phyloP scores from a whole-genome alignment of 768 basidiomycete genomes.

The Phlegmacium glaucopus region DNA sequence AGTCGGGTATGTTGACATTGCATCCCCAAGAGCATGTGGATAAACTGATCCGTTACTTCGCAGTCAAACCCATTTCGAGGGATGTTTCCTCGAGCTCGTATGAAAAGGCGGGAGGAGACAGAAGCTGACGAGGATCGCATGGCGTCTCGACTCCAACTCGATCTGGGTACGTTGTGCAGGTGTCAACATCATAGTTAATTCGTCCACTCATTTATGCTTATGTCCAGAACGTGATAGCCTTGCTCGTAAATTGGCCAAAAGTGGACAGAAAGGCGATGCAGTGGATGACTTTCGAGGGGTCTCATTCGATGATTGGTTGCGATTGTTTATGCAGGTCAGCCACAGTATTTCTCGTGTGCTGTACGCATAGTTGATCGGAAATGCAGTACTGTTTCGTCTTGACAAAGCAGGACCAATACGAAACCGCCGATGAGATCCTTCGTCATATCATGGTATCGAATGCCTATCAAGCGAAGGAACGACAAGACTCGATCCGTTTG shows the following conservation, averaged over 20 bases:
- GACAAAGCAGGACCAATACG: conserved; percentile 59
- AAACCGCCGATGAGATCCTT: conserved; percentile 70
- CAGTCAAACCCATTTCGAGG: conserved; percentile 60
- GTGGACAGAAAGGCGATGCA: conserved; percentile 33
- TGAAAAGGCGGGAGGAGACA: conserved; percentile 33
- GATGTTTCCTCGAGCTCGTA: conserved; percentile 56
- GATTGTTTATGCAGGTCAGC: conserved; percentile 79
- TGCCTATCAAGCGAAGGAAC: conserved; percentile 58
- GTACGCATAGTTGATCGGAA: background rate
- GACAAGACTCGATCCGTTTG: conserved; percentile 71
- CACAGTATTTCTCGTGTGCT: background rate
- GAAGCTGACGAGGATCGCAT: conserved; percentile 70
- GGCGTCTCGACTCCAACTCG: conserved; percentile 72
- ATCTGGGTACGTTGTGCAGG: conserved; percentile 48
- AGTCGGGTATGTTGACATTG: conserved; percentile 51
- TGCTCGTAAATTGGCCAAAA: conserved; percentile 43
- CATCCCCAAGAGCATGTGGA: background rate
- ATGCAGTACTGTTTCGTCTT: conserved; percentile 72
- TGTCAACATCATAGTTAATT: no score
- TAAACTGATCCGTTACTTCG: conserved; percentile 5
- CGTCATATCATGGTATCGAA: conserved; percentile 73
- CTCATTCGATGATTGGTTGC: conserved; percentile 81
- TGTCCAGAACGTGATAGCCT: conserved; percentile 54
- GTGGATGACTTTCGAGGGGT: conserved; percentile 79
- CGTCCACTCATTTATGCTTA: background rate